Evolutionary conservation across 2,329 filamentous ascomycete genomes (phyloP).

Genomic region (Exophiala xenobiotica): DNA sequence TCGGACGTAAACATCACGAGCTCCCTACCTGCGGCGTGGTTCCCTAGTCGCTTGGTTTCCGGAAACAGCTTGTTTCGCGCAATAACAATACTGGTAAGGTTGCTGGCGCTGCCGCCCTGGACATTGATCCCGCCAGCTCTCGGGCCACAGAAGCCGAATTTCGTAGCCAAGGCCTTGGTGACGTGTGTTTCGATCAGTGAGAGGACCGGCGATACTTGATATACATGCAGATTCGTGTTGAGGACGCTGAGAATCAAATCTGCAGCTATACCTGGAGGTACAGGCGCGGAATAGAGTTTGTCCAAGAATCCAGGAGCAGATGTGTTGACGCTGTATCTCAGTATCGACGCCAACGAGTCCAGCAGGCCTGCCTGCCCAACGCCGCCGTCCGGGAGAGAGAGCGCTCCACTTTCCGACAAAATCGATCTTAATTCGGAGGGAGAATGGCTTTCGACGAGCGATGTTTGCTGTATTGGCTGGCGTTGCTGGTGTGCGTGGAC

Average conservation of each 20-base stretch:
- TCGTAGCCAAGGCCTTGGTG: conserved; percentile 65
- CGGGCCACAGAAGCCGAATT: conserved; percentile 73
- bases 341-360: conserved; percentile 65
- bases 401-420: conserved; percentile 34
- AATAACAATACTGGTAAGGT: conserved; percentile 79
- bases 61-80: conserved; percentile 86
- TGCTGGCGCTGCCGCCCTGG: conserved; percentile 81
- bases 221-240: conserved; percentile 94
- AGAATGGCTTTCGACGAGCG: conserved; percentile 63
- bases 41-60: conserved; percentile 70
- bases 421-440: conserved; percentile 61
- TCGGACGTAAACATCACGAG: conserved; percentile 86
- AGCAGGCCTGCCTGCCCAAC: conserved; percentile 72
- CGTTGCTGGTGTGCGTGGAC: conserved; percentile 27
- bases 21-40: conserved; percentile 48
- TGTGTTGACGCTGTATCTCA: conserved; percentile 92
- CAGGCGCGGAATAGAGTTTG: conserved; percentile 89
- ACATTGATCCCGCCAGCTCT: conserved; percentile 69
- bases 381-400: conserved; percentile 56
- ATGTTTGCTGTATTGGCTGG: conserved; percentile 52
- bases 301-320: conserved; percentile 97
- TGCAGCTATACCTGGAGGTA: conserved; percentile 79
- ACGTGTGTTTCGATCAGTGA: conserved; percentile 86
- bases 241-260: conserved; percentile 81
- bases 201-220: conserved; percentile 86